A percentile compares a stretch with the other conserved stretches of the same genome.
Conservation (phyloP, 345 rosid species). For the Pistacia vera region DNA sequence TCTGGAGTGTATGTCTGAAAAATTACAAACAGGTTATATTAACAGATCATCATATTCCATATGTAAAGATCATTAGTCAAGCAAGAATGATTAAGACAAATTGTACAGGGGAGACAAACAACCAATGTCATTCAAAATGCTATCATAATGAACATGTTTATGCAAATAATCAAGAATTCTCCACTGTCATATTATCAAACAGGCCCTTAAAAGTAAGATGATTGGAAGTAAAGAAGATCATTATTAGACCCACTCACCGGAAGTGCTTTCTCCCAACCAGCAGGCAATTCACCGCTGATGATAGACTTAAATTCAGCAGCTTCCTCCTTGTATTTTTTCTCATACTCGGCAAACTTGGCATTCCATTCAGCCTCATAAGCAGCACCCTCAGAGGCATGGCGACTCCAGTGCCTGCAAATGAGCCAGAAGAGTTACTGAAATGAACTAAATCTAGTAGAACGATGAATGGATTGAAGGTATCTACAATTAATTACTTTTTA, state of each 20-base stretch:
- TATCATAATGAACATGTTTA: background rate
- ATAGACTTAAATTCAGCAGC: conserved; percentile 92
- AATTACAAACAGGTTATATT: conserved; percentile 22
- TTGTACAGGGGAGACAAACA: background rate
- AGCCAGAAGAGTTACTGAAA: conserved; percentile 11
- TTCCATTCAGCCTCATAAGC: conserved; percentile 89
- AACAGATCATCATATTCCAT: conserved; percentile 15
- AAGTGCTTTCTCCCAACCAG: conserved; percentile 94
- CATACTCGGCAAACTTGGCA: conserved; percentile 79
- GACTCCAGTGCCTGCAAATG: conserved; percentile 89
- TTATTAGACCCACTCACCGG: conserved; percentile 56
- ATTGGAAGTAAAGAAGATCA: conserved; percentile 4
- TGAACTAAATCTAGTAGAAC: background rate
- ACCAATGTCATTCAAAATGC: conserved; percentile 7
- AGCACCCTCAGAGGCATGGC: conserved; percentile 74
- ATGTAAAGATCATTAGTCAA: background rate
- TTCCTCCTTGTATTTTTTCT: conserved; percentile 85
- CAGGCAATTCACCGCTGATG: conserved; percentile 74
- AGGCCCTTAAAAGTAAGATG: conserved; percentile 1
- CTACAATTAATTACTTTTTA: conserved; percentile 52
- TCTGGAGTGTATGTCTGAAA: conserved; percentile 85
- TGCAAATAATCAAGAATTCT: background rate
- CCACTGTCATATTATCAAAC: background rate
- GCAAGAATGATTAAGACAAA: too few relatives aligned
- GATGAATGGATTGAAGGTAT: conserved; percentile 6